Base-by-base conservation (phyloP, 2,329 filamentous ascomycete species). In the Chrysoporthe austroafricana region DNA sequence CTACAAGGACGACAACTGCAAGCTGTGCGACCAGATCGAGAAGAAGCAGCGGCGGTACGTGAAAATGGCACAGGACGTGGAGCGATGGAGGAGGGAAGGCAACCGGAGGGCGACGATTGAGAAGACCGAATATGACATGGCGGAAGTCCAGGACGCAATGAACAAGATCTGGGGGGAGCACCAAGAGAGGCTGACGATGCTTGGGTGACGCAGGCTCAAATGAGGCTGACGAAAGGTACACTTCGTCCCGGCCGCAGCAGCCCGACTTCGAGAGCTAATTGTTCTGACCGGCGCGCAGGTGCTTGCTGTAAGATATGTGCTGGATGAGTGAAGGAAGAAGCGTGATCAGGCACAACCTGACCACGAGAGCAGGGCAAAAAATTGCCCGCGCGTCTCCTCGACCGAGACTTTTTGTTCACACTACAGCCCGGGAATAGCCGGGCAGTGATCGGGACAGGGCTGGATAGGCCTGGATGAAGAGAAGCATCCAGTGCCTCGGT, bases 1-100 rank as follows among this genome's bases (percentile, higher is more conserved):
- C 71, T 83, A 83, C 68, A 84, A 90, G 64, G 73, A 78, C 56
- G 86, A 87, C 66, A 87, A 88, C 74, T 98, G 95, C 84, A 92
- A 91, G 77, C 85, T 94, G 71, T 98, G 95, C 82, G 90, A 93
- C 75, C 94, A 96, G 80, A 93, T 94, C 73, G 90, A 94, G 76
- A 94, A 91, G 80, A 97, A 97, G 82, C 82, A 86, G 76, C 88
- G 93, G 66, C 89, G 92, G 71, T 86, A 89, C 75, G 83, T 84
- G 76, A 93, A 93, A 80, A 92, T 96, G 84, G 77, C 85, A 59
- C 86, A 89, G 67, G 91, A 94, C 75, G 86, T 96, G 75, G 81
- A 85, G 72, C 90, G 94, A 69, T 97, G 94, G 94, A 83, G 85
- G 74, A 84, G 84, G 60, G 92, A 96, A 79, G 90, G 91, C 69